A percentile compares a stretch with the other conserved stretches of the same genome.
Conservation (phyloP, 2,329 filamentous ascomycete species). For the Xylaria digitata region DNA sequence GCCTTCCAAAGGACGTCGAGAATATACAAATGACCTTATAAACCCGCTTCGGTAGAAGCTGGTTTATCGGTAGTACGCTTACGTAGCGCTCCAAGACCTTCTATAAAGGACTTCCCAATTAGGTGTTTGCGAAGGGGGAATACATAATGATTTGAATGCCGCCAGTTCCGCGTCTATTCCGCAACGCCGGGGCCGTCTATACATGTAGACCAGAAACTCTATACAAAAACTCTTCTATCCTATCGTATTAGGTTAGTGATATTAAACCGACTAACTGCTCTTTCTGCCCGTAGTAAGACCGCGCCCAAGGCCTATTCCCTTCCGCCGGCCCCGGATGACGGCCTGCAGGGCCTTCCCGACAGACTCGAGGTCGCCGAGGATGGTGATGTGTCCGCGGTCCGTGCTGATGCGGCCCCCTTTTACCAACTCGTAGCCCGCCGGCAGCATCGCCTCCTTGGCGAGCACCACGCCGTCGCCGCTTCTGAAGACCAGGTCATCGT, state of each 20-base stretch:
- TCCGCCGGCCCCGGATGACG: slow-evolving; percentile 72
- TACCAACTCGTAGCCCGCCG: slow-evolving; percentile 79
- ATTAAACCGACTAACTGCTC: slow-evolving; percentile 2
- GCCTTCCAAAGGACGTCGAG: no score
- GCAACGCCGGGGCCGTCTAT: slow-evolving; percentile 3
- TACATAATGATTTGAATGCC: no score
- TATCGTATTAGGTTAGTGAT: neutral
- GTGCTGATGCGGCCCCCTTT: slow-evolving; percentile 80
- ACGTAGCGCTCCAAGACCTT: no score
- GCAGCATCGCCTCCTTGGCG: slow-evolving; percentile 85
- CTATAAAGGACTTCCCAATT: no score
- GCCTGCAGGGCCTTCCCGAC: slow-evolving; percentile 80
- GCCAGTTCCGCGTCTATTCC: neutral
- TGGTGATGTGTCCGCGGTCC: slow-evolving; percentile 86
- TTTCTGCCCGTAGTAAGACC: neutral
- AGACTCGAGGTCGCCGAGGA: slow-evolving; percentile 85
- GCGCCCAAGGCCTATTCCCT: slow-evolving; percentile 75
- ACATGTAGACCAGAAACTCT: neutral
- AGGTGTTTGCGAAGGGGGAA: no score
- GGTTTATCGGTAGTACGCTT: no score
- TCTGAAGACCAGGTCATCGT: slow-evolving; percentile 87
- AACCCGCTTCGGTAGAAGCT: no score
- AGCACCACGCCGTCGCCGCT: slow-evolving; percentile 91
- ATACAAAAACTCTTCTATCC: neutral
- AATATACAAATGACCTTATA: no score